phyloP scores from a whole-genome alignment of 257 asterid genomes.

The Perilla frutescens region DNA sequence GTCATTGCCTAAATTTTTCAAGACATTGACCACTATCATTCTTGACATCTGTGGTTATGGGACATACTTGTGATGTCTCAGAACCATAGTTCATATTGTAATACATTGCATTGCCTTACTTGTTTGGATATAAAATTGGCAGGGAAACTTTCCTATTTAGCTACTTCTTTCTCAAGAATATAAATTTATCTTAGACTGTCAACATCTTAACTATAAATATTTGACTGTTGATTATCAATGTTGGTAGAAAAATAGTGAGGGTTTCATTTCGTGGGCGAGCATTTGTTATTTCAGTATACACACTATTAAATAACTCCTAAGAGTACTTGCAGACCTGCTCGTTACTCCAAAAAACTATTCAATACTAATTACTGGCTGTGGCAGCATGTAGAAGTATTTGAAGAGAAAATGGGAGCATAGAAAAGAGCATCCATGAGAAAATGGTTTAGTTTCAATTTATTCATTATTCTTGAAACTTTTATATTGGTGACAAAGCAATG shows the following conservation, averaged over 20 bases:
- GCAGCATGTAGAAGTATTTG: slow-evolving; percentile 3
- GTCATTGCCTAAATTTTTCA: slow-evolving; percentile 13
- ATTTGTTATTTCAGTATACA: not conserved
- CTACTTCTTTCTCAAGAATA: slow-evolving; percentile 9
- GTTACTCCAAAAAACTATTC: not conserved
- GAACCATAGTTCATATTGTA: not conserved
- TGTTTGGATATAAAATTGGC: slow-evolving; percentile 3
- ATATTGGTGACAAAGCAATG: slow-evolving; percentile 10
- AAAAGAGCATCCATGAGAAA: not conserved
- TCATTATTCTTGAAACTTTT: not conserved
- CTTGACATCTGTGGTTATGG: not conserved
- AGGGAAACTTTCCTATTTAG: not conserved
- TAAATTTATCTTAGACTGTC: not conserved
- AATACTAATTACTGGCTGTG: not conserved
- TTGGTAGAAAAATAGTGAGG: not conserved
- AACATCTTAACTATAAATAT: not conserved
- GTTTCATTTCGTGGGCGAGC: not conserved
- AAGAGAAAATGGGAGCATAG: slow-evolving; percentile 14
- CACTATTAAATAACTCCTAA: slow-evolving; percentile 1
- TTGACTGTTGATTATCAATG: slow-evolving; percentile 1
- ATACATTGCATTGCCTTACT: not conserved
- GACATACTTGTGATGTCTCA: not conserved
- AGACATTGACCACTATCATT: slow-evolving; percentile 21
- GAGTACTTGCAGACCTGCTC: not conserved
- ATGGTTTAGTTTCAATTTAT: not conserved